Conservation (phyloP, 2,329 filamentous ascomycete genomes). For the Curvularia spicifera region DNA sequence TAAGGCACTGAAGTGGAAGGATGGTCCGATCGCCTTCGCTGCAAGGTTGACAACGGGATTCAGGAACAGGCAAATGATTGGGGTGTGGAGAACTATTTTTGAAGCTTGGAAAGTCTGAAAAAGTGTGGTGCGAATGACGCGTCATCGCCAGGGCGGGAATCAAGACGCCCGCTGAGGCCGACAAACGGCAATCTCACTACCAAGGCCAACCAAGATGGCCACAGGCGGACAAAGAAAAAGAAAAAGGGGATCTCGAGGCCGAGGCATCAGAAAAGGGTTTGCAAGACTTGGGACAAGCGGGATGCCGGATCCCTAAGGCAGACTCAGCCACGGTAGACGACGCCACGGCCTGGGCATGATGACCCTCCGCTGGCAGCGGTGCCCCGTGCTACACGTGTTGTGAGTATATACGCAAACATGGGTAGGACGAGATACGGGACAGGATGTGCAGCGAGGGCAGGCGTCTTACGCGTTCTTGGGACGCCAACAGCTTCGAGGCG, state of each 20-base stretch:
- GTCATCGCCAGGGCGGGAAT: constrained; percentile 10
- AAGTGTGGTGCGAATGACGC: constrained; percentile 11
- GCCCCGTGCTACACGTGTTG: not conserved
- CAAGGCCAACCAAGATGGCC: not conserved
- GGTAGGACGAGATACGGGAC: not conserved
- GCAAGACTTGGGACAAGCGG: not conserved
- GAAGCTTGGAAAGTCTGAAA: constrained; percentile 11
- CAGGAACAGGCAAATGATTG: not conserved
- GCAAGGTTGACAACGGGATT: not conserved
- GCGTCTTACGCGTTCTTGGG: constrained; percentile 16
- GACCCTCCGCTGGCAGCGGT: not conserved
- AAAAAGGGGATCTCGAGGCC: not conserved
- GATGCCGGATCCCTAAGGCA: not conserved
- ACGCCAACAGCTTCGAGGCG: constrained; percentile 9
- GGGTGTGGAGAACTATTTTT: not conserved
- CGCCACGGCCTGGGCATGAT: not conserved
- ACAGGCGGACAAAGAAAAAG: not conserved
- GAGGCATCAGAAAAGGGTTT: not conserved
- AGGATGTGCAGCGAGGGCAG: not conserved
- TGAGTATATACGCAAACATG: not conserved
- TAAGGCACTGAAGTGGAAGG: not conserved
- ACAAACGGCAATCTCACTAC: not conserved
- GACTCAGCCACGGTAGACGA: constrained; percentile 8
- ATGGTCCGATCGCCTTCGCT: not conserved
- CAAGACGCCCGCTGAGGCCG: not conserved